phyloP scores from a whole-genome alignment of 495 filamentous ascomycete genomes.

The Neurospora tetrasperma region DNA sequence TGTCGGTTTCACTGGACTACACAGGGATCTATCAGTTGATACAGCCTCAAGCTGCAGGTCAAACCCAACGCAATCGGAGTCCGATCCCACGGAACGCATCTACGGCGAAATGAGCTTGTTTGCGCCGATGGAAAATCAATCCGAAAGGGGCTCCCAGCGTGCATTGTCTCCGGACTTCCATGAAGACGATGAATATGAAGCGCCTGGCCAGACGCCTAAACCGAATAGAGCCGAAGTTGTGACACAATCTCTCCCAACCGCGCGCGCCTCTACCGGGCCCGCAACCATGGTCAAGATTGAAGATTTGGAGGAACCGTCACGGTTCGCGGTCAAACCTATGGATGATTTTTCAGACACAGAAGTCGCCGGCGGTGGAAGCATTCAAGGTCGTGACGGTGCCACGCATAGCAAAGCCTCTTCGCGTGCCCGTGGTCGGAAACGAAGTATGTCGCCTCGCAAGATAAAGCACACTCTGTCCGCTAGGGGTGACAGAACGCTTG shows the following conservation, averaged over 20 bases:
- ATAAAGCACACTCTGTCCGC: slow-evolving; percentile 10
- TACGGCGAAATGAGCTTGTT: slow-evolving; percentile 44
- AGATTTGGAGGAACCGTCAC: slow-evolving; percentile 7
- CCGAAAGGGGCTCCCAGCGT: slow-evolving; percentile 41
- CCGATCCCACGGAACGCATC: slow-evolving; percentile 46
- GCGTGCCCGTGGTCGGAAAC: slow-evolving; percentile 2
- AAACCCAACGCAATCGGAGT: slow-evolving; percentile 37
- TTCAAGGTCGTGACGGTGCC: background rate
- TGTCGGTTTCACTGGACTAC: slow-evolving; percentile 33
- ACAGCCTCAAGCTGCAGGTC: slow-evolving; percentile 27
- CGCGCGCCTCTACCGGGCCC: slow-evolving; percentile 44
- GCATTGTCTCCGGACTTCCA: slow-evolving; percentile 34
- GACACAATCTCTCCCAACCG: slow-evolving; percentile 37
- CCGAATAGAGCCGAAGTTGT: slow-evolving; percentile 33
- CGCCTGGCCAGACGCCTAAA: slow-evolving; percentile 34
- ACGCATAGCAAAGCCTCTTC: background rate
- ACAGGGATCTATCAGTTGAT: slow-evolving; percentile 25
- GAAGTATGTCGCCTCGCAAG: slow-evolving; percentile 1
- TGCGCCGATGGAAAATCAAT: slow-evolving; percentile 42
- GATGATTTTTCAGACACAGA: background rate
- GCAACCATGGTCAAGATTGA: slow-evolving; percentile 34
- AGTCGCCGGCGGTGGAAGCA: background rate
- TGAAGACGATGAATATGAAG: slow-evolving; percentile 10
- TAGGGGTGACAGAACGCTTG: slow-evolving; percentile 8
- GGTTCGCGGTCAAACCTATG: background rate